These are phyloP conservation scores for Cladosporium cucumerinum DNA, from an alignment of 2,329 filamentous ascomycete species.

Conservation along the genomic window DNA sequence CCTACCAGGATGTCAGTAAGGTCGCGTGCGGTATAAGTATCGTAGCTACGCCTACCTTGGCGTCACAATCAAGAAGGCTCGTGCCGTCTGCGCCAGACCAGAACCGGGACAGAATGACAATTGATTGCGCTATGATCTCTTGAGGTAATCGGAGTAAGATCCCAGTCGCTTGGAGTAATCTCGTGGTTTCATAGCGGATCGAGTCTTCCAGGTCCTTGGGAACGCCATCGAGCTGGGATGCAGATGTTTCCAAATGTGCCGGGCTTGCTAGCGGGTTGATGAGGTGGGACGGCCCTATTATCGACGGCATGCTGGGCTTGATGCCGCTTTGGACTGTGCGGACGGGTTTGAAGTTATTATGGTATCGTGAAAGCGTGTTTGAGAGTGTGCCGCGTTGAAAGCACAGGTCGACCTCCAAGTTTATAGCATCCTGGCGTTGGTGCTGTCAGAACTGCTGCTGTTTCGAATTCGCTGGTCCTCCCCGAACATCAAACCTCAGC, in stretches of 20 bases:
- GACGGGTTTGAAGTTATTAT: background rate
- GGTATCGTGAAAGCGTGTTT: background rate
- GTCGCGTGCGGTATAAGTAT: background rate
- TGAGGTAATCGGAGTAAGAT: constrained; percentile 81
- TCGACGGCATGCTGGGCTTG: constrained; percentile 3
- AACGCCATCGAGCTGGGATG: constrained; percentile 55
- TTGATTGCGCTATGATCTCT: constrained; percentile 79
- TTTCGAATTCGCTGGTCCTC: too few species aligned
- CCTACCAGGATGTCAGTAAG: constrained; percentile 46
- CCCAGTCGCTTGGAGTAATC: constrained; percentile 73
- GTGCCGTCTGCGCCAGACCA: constrained; percentile 62
- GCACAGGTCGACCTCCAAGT: background rate
- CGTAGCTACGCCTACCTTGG: constrained; percentile 43
- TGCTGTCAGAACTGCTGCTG: too few species aligned
- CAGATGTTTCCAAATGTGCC: constrained; percentile 62
- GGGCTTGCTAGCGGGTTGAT: constrained; percentile 69
- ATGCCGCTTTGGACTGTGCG: background rate
- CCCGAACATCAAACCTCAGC: too few species aligned
- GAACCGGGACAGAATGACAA: constrained; percentile 76
- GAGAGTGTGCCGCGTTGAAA: background rate
- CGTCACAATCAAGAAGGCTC: constrained; percentile 49
- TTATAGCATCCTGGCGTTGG: background rate
- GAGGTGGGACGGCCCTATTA: constrained; percentile 45
- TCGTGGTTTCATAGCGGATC: constrained; percentile 67
- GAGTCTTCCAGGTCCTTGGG: constrained; percentile 68